Evolutionary conservation across 2,329 filamentous ascomycete genomes (phyloP).

Genomic region (Microsporum ferrugineum): DNA sequence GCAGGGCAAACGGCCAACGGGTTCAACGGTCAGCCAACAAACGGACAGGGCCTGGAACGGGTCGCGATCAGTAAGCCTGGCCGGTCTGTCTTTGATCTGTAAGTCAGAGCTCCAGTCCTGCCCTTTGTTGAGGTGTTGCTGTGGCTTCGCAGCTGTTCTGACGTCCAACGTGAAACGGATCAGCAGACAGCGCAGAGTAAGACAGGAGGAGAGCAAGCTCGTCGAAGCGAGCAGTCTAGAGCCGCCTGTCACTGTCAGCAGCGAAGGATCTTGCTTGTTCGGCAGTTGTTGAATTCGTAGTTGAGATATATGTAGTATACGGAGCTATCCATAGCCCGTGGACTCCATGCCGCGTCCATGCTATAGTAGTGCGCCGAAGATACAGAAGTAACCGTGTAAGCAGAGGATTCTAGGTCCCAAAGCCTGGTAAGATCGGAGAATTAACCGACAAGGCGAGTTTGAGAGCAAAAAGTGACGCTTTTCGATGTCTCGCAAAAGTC

Average conservation of each 20-base stretch:
- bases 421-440: neutral
- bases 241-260: neutral
- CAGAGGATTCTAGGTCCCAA: too few relatives aligned
- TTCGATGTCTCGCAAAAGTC: neutral
- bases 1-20: neutral
- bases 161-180: neutral
- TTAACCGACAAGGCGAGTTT: slow-evolving; percentile 1
- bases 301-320: neutral
- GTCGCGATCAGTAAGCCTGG: neutral
- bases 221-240: neutral
- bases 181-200: neutral
- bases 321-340: neutral
- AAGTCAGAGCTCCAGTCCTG: neutral
- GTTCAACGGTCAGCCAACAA: neutral
- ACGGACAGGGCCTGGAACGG: neutral
- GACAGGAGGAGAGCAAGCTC: neutral
- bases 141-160: neutral
- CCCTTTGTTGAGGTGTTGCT: neutral
- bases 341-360: too few relatives aligned
- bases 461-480: neutral
- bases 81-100: neutral
- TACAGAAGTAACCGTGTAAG: too few relatives aligned
- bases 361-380: too few relatives aligned
- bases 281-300: neutral
- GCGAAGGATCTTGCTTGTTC: neutral